phyloP scores from a whole-genome alignment of 1,139 yeast species.

The Pneumocystis wakefieldiae region DNA sequence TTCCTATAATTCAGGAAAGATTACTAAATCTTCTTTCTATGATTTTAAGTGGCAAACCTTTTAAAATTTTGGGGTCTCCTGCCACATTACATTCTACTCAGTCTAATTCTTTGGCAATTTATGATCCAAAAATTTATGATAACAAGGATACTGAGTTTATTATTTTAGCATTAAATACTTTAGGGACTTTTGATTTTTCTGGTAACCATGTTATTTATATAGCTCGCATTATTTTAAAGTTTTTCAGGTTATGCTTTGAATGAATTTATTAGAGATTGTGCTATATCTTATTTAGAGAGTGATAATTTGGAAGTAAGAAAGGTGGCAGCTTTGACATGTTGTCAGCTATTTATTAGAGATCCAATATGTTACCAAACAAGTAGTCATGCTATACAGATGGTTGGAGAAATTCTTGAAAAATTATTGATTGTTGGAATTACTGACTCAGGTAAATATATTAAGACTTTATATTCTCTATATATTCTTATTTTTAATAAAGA shows the following conservation, averaged over 20 bases:
- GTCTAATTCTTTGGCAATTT: slow-evolving; percentile 56
- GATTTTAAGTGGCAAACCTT: slow-evolving; percentile 69
- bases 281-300: slow-evolving; percentile 67
- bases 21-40: slow-evolving; percentile 57
- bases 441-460: slow-evolving; percentile 41
- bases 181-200: slow-evolving; percentile 59
- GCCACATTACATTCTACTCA: slow-evolving; percentile 38
- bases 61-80: slow-evolving; percentile 82
- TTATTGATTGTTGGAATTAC: slow-evolving; percentile 75
- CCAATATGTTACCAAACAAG: slow-evolving; percentile 78
- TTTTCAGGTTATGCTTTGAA: slow-evolving; percentile 47
- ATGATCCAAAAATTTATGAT: slow-evolving; percentile 45
- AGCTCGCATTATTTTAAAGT: background rate
- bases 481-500: slow-evolving; percentile 22
- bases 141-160: slow-evolving; percentile 38
- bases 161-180: slow-evolving; percentile 55
- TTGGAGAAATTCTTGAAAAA: slow-evolving; percentile 69
- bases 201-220: slow-evolving; percentile 7
- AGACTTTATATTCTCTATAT: background rate
- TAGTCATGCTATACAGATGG: slow-evolving; percentile 67
- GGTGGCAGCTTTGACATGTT: slow-evolving; percentile 72
- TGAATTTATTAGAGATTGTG: slow-evolving; percentile 76
- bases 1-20: slow-evolving; percentile 54
- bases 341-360: slow-evolving; percentile 63
- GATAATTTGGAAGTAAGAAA: slow-evolving; percentile 65